Conservation (phyloP, 148 eudicot species). For the Diospyros kaki region DNA sequence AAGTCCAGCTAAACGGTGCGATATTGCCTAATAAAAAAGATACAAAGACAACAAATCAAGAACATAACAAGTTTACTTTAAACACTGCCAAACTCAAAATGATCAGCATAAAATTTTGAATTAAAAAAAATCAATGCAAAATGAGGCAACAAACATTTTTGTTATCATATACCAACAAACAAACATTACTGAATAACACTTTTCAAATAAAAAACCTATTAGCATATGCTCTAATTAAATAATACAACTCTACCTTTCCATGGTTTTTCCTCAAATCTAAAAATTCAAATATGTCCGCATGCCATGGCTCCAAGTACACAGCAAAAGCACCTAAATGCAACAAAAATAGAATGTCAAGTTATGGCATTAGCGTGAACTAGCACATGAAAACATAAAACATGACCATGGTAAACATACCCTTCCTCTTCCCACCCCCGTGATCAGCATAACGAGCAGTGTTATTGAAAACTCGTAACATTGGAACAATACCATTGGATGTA, state of each 20-base stretch:
- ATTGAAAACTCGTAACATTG: constrained; percentile 88
- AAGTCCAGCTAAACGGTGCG: too few species aligned
- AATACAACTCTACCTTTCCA: constrained; percentile 57
- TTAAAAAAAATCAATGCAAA: background rate
- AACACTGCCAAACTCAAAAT: too few species aligned
- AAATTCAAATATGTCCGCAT: constrained; percentile 83
- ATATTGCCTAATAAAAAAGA: too few species aligned
- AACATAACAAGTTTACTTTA: too few species aligned
- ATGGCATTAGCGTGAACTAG: background rate
- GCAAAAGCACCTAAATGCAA: constrained; percentile 78
- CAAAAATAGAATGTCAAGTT: background rate
- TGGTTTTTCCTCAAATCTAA: constrained; percentile 85
- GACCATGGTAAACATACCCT: constrained; percentile 38
- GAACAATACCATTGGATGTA: constrained; percentile 88
- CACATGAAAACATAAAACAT: background rate
- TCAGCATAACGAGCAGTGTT: constrained; percentile 97
- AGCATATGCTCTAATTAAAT: too few species aligned
- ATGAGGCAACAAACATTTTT: background rate
- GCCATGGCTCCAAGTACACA: constrained; percentile 94
- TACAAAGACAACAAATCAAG: too few species aligned
- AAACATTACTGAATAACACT: too few species aligned
- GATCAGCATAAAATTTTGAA: too few species aligned
- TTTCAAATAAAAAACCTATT: too few species aligned
- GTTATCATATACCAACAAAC: too few species aligned
- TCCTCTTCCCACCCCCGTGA: constrained; percentile 94